Conservation (phyloP, 1,284 basidiomycete genomes). For the Pterulicium gracile region DNA sequence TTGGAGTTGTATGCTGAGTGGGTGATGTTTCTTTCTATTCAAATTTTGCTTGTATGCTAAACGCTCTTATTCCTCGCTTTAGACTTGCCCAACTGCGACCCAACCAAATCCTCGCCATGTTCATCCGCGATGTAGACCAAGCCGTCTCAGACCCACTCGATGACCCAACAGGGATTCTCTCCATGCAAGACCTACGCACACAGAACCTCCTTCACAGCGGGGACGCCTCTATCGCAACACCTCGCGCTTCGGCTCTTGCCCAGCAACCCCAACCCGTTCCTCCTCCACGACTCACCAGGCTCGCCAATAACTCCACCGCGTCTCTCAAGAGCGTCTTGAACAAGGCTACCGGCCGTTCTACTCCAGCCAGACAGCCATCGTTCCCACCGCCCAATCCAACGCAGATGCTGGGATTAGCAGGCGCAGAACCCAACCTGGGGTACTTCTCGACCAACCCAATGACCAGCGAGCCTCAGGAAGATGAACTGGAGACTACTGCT, state of each 20-base stretch:
- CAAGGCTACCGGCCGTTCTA: not conserved
- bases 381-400: too few relatives aligned
- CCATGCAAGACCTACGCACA: conserved; percentile 6
- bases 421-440: too few relatives aligned
- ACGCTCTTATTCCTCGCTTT: not conserved
- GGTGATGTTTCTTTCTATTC: conserved; percentile 8
- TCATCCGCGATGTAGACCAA: conserved; percentile 62
- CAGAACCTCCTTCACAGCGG: not conserved
- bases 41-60: conserved; percentile 1
- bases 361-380: not conserved
- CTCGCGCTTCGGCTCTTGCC: not conserved
- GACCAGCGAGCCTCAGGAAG: too few relatives aligned
- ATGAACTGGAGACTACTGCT: not conserved
- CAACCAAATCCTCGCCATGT: conserved; percentile 57
- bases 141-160: conserved; percentile 29
- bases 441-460: not conserved
- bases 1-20: conserved; percentile 68
- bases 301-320: not conserved
- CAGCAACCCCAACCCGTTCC: not conserved
- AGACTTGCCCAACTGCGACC: conserved; percentile 60
- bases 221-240: not conserved
- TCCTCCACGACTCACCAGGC: not conserved
- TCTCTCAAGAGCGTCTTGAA: not conserved
- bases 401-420: too few relatives aligned
- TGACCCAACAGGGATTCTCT: conserved; percentile 44